Base-by-base conservation (phyloP, 108 stramenopile genomes). In the Cylindrotheca fusiformis region DNA sequence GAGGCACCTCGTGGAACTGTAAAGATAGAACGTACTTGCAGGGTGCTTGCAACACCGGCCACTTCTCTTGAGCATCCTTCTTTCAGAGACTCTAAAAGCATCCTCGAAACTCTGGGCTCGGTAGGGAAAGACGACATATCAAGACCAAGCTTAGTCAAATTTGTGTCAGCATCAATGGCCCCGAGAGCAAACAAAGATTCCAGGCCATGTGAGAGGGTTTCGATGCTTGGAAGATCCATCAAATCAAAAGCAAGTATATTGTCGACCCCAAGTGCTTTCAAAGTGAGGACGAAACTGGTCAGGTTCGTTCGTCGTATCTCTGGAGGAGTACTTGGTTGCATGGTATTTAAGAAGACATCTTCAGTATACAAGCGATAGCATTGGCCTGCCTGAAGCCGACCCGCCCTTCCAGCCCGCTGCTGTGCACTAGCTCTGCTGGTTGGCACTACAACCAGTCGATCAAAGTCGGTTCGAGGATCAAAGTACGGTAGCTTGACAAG, bases 291-390 rank as follows among this genome's bases (percentile, higher is more conserved):
- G 30, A 96, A 78, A 6, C 79, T 74, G 19, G 88, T 78, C 32
- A 97, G 75, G 53, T 96, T 88, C 4, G 82, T 90, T 17, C 98
- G 79, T 55, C 88, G 76, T 33, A 78, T 79, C 33, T 83, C 82
- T 20, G 82, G 82, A 12, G 64, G 72, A 14, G 82, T 76, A 20
- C 71, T 49, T 22, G 21, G 32, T 48, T 67, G 29, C 78, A 83
- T 79, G 4, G 76, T 65, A 3, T 69, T 52, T 6, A 30, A 1
- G 32, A 93, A 84, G 30, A 59, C 72, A 0, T 84, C 63, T 60
- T 99, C 94, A 0, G 94, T 95, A 68, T 95, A 94, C 30, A 97
- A 65, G 26, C 98, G 90, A 67, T 95, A 95, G 74, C 96, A 97
- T 55, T 96, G 95, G 1, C 98, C 98, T 3, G 95, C 67, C 32